Conservation (phyloP, 2,329 filamentous ascomycete genomes). For the Trichoderma pleuroti region DNA sequence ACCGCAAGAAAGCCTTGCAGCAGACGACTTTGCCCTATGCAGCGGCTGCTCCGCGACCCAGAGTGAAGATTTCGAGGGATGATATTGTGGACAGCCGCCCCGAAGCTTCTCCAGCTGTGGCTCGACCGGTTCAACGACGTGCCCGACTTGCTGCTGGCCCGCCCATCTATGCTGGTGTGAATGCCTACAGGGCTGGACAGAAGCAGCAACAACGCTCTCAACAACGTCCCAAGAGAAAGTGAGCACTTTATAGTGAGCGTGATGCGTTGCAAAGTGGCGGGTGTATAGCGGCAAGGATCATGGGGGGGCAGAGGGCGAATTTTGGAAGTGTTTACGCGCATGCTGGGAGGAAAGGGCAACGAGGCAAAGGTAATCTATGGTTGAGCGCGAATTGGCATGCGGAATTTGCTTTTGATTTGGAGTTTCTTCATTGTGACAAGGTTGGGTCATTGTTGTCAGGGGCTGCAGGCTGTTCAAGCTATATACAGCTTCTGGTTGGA, state of each 20-base stretch:
- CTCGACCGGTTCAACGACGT: background rate
- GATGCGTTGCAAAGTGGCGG: background rate
- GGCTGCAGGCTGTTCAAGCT: background rate
- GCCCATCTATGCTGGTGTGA: conserved; percentile 27
- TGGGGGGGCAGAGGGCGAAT: background rate
- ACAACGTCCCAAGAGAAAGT: background rate
- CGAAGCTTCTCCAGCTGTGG: background rate
- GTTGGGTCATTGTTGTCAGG: background rate
- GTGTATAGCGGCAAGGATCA: background rate
- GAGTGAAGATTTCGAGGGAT: background rate
- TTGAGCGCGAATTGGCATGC: background rate
- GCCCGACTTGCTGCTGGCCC: background rate
- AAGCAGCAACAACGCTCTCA: background rate
- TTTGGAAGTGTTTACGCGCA: background rate
- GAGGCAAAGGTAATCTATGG: background rate
- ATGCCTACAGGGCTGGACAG: conserved; percentile 26
- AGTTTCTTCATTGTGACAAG: background rate
- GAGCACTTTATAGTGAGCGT: background rate
- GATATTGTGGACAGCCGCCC: background rate
- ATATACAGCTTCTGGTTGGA: background rate
- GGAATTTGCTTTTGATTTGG: background rate
- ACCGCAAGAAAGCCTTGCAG: background rate
- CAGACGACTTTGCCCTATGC: background rate
- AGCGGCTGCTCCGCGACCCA: background rate
- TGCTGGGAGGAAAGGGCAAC: background rate